Conservation (phyloP, 495 filamentous ascomycete genomes). For the Parmelia sp. region DNA sequence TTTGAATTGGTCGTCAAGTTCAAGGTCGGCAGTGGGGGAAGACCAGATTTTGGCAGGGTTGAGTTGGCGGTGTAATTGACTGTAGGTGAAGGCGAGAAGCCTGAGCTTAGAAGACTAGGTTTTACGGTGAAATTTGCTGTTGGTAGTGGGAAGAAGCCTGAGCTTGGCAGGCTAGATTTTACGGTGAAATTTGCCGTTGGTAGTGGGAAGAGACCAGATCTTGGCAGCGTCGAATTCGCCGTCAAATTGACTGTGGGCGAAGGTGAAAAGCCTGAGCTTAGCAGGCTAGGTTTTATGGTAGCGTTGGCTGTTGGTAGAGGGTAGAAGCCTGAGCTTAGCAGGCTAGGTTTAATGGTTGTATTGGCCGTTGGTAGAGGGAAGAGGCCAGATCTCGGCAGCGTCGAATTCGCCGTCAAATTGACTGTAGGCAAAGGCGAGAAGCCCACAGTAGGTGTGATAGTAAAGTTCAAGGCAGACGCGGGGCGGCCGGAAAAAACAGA, state of each 20-base stretch:
- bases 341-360: background rate
- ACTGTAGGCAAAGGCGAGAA: background rate
- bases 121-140: background rate
- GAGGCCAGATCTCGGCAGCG: background rate
- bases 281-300: background rate
- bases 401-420: background rate
- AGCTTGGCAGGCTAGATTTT: background rate
- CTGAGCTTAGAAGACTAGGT: background rate
- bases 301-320: background rate
- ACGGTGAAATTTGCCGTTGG: background rate
- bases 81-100: background rate
- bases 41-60: background rate
- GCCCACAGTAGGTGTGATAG: too few relatives aligned
- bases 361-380: too few relatives aligned
- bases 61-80: background rate
- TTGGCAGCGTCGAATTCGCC: background rate
- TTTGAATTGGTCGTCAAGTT: background rate
- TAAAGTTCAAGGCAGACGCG: too few relatives aligned
- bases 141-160: background rate
- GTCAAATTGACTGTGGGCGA: background rate
- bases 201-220: background rate
- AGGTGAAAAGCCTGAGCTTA: background rate
- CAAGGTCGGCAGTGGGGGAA: background rate
- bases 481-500: too few relatives aligned
- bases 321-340: background rate